Evolutionary conservation across 352 stramenopile species (phyloP), one percentile per base, ranked within the genome.

Genomic region (Pythium sp.): DNA sequence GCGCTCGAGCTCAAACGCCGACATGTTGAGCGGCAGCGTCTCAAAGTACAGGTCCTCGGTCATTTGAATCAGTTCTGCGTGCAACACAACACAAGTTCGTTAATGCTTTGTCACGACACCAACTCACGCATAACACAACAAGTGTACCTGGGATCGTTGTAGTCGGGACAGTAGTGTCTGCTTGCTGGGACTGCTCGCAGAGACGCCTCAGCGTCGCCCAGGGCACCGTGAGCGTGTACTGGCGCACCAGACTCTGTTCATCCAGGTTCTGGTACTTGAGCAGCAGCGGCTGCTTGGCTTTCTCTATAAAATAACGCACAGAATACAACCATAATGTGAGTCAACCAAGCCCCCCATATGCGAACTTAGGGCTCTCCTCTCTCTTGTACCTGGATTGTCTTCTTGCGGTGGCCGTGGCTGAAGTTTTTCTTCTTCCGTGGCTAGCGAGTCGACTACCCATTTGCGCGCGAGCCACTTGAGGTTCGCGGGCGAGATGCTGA

Each of bases 221-320:
- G 1, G 82, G 82, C 43, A 90, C 72, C 3, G 81, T 90, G 61
- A 90, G 72, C 41, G 82, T 88, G 67, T 90, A 90, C 11, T 73
- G 76, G 26, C 76, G 79, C 58, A 89, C 72, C n/a, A 80, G 56
- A 18, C 74, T 76, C 26, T 74, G 57, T 38, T 75, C 61, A 46
- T 87, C 80, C 24, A 70, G 72, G 51, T 76, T 84, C 20, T 69
- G 58, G 68, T 85, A 90, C 55, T 82, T 74, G 26, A 90, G 75
- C 59, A 82, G 58, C 49, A 90, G 64, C 63, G 82, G 80, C 41
- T 72, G 69, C 62, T 61, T 69, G 14, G 67, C 41, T 43, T 67
- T 69, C 57, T 76, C 58, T 67, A 55, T 62, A 34, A 28, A 24
- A 58, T n/a, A 34, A 58, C 7, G 20, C 14, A 22, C 15, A 11